Evolutionary conservation across 106 monocot species (phyloP).

Genomic region (Dactylorhiza incarnata): DNA sequence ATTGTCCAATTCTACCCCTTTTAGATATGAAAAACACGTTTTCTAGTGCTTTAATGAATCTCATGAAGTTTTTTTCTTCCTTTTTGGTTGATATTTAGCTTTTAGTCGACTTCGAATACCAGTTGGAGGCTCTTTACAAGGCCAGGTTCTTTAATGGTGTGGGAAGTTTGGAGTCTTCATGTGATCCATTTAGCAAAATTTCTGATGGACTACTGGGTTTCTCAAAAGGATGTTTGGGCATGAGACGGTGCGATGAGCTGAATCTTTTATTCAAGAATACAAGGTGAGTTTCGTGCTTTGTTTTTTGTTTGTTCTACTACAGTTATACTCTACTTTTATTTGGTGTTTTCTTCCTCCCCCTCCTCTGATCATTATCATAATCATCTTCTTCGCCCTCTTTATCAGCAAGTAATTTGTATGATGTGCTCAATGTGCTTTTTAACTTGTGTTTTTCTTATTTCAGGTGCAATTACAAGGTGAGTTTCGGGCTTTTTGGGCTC

Average conservation of each 20-base stretch:
- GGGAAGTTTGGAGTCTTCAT: slow-evolving; percentile 25
- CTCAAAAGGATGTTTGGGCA: slow-evolving; percentile 63
- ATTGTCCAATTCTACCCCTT: no score
- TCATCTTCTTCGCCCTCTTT: no score
- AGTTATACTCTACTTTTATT: not conserved
- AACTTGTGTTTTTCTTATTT: no score
- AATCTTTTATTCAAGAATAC: slow-evolving; percentile 60
- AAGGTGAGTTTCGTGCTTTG: slow-evolving; percentile 28
- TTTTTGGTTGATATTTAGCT: slow-evolving; percentile 16
- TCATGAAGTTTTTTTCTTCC: not conserved
- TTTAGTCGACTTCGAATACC: slow-evolving; percentile 57
- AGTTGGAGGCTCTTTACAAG: slow-evolving; percentile 85
- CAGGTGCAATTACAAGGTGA: slow-evolving; percentile 79
- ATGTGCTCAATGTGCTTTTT: no score
- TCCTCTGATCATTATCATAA: no score
- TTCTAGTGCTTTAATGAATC: not conserved
- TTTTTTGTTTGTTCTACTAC: not conserved
- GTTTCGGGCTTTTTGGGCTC: not conserved
- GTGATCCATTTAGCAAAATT: slow-evolving; percentile 34
- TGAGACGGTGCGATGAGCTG: slow-evolving; percentile 69
- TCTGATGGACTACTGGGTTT: slow-evolving; percentile 68
- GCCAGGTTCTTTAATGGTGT: slow-evolving; percentile 54
- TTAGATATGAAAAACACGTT: no score
- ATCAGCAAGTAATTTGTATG: no score
- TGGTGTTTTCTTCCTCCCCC: no score